A percentile compares a stretch with the other conserved stretches of the same genome.
Evolutionary conservation across 495 filamentous ascomycete species (phyloP).

Genomic region (Lindgomyces ingoldianus): DNA sequence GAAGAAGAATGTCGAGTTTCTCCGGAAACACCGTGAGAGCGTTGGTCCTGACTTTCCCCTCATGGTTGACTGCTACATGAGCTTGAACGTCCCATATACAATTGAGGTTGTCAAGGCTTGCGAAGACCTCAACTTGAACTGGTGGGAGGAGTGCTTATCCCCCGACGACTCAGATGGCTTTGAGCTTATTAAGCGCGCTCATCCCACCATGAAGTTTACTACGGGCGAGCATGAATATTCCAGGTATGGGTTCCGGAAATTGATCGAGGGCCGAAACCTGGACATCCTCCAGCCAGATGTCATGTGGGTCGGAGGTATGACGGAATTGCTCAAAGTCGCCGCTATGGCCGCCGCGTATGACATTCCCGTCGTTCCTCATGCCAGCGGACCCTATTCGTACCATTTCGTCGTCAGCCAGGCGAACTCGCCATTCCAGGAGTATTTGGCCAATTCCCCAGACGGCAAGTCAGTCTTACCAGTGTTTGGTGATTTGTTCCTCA

Average conservation of each 20-base stretch:
- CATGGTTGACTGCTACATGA: conserved; percentile 97
- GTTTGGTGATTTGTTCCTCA: conserved; percentile 85
- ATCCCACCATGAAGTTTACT: conserved; percentile 89
- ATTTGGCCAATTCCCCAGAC: conserved; percentile 87
- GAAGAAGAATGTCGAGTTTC: conserved; percentile 84
- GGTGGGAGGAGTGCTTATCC: conserved; percentile 92
- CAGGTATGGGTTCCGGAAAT: conserved; percentile 87
- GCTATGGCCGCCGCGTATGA: conserved; percentile 90
- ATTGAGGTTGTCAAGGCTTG: conserved; percentile 84
- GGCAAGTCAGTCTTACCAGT: conserved; percentile 85
- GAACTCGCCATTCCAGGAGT: conserved; percentile 92
- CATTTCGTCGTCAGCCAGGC: conserved; percentile 90
- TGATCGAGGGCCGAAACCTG: conserved; percentile 86
- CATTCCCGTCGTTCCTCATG: conserved; percentile 91
- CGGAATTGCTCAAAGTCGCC: conserved; percentile 84
- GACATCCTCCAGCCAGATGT: conserved; percentile 94
- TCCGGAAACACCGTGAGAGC: conserved; percentile 76
- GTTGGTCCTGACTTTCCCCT: conserved; percentile 89
- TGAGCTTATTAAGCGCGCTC: conserved; percentile 80
- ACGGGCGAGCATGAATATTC: conserved; percentile 95
- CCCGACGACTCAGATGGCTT: conserved; percentile 92
- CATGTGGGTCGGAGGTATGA: conserved; percentile 94
- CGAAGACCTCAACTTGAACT: conserved; percentile 81
- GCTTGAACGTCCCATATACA: conserved; percentile 84
- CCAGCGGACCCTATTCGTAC: conserved; percentile 89